These are phyloP conservation scores for Neurospora hispaniola DNA, from an alignment of 495 filamentous ascomycete genomes.

Conservation along the genomic window DNA sequence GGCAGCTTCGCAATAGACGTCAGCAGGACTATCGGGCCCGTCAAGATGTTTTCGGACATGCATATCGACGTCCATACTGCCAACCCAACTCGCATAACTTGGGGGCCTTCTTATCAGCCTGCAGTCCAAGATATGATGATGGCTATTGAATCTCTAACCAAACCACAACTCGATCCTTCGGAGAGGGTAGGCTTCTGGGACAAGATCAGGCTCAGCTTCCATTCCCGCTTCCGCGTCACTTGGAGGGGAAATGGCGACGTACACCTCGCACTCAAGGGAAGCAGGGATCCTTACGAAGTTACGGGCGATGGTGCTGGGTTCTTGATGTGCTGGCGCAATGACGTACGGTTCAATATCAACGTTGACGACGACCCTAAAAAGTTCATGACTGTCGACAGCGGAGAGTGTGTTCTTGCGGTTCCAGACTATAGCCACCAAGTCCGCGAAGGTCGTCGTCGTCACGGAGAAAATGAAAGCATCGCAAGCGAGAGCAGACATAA, in stretches of 20 bases:
- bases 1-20: conserved; percentile 73
- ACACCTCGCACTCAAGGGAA: conserved; percentile 84
- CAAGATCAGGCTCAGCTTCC: conserved; percentile 90
- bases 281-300: conserved; percentile 86
- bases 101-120: conserved; percentile 94
- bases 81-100: conserved; percentile 84
- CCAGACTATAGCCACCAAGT: conserved; percentile 89
- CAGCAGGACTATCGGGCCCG: conserved; percentile 82
- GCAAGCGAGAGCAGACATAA: conserved; percentile 55
- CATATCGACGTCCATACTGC: conserved; percentile 84
- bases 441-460: conserved; percentile 48
- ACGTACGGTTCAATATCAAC: conserved; percentile 78
- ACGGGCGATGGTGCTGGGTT: conserved; percentile 91
- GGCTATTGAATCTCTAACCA: conserved; percentile 95
- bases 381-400: conserved; percentile 92
- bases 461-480: conserved; percentile 51
- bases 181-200: conserved; percentile 98
- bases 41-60: conserved; percentile 95
- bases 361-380: conserved; percentile 73
- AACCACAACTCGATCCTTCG: conserved; percentile 85
- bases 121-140: conserved; percentile 99
- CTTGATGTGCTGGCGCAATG: conserved; percentile 92
- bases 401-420: conserved; percentile 85
- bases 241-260: conserved; percentile 97
- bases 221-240: conserved; percentile 77